These are phyloP conservation scores for Sporormia fimetaria DNA, from an alignment of 495 filamentous ascomycete species.

Conservation along the genomic window DNA sequence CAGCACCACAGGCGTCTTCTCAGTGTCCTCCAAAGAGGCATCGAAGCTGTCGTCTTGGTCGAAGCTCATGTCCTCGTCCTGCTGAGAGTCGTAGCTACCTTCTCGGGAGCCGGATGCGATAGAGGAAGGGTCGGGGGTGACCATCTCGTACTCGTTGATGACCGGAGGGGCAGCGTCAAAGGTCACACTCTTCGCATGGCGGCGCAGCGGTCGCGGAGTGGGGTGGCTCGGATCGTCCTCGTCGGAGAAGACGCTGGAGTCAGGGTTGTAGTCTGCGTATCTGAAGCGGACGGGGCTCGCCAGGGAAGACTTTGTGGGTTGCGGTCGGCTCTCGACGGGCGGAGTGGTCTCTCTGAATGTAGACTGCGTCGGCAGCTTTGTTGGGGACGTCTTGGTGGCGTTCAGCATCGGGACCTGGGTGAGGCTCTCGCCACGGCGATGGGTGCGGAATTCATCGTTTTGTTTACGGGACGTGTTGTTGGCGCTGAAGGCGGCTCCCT, in stretches of 20 bases:
- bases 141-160: slow-evolving; percentile 95
- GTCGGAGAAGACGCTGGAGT: slow-evolving; percentile 31
- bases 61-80: slow-evolving; percentile 62
- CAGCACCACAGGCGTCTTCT: slow-evolving; percentile 92
- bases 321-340: slow-evolving; percentile 61
- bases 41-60: slow-evolving; percentile 86
- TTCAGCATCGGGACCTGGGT: slow-evolving; percentile 30
- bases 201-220: slow-evolving; percentile 46
- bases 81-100: slow-evolving; percentile 77
- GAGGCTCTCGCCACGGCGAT: slow-evolving; percentile 31
- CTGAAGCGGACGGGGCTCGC: slow-evolving; percentile 52
- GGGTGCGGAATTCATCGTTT: slow-evolving; percentile 27
- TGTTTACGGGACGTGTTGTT: slow-evolving; percentile 35
- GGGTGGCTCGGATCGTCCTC: slow-evolving; percentile 45
- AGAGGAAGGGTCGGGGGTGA: slow-evolving; percentile 86
- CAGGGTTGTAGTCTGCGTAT: slow-evolving; percentile 54
- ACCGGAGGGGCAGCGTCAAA: slow-evolving; percentile 90
- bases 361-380: slow-evolving; percentile 3
- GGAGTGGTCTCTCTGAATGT: slow-evolving; percentile 38
- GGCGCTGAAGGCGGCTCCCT: slow-evolving; percentile 50
- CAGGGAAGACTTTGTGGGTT: slow-evolving; percentile 79
- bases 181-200: slow-evolving; percentile 89
- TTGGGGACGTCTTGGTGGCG: slow-evolving; percentile 24
- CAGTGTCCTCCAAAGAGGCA: slow-evolving; percentile 83
- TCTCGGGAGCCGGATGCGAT: slow-evolving; percentile 78